Evolutionary conservation across 2,329 filamentous ascomycete species (phyloP), one percentile per base, ranked within the genome.

Genomic region (Hawksworthiomyces lignivorus): DNA sequence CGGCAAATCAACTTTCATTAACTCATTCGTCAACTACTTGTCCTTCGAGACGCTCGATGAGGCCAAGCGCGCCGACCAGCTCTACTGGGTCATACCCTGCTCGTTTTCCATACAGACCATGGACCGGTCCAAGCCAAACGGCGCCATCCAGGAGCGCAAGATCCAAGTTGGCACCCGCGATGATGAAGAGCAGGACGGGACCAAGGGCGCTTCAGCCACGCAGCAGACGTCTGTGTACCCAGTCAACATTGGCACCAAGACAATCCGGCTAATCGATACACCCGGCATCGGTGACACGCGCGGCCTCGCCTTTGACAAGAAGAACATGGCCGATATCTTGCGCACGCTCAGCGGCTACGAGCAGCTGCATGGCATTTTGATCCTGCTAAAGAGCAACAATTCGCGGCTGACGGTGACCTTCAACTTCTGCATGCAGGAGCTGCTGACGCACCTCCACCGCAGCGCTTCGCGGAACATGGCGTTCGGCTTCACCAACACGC

Each of bases 1-100:
- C 0, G 68, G 69, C 0, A 72, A 72, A 39, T 68, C 63, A 1
- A 70, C 68, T 0, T 72, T 63, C 31, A 69, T 72, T 51, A 72
- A 71, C 35, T 61, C 66, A 0, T 68, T 71, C 26, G 49, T 65
- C 48, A 72, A 72, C 45, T 71, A 71, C 41, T 44, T 71, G 4
- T 53, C 49, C 0, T 63, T 57, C 36, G 50, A 57, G 0, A 56
- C 56, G 1, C 52, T 71, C 0, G 59, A 66, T 7, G 62, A 68
- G 3, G 67, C 65, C 0, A 50, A 62, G 31, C 47, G n/a, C 28
- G 45, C 12, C 42, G 35, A 55, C 0, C 39, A 50, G 12, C 48
- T 65, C 6, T 53, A 59, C n/a, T 62, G 48, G 32, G 47, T 65
- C 6, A 61, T 68, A 26, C 65, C 64, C 1, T 63, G 53, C 32